phyloP scores from a whole-genome alignment of 2,329 filamentous ascomycete genomes.

The Akanthomyces lecanii region DNA sequence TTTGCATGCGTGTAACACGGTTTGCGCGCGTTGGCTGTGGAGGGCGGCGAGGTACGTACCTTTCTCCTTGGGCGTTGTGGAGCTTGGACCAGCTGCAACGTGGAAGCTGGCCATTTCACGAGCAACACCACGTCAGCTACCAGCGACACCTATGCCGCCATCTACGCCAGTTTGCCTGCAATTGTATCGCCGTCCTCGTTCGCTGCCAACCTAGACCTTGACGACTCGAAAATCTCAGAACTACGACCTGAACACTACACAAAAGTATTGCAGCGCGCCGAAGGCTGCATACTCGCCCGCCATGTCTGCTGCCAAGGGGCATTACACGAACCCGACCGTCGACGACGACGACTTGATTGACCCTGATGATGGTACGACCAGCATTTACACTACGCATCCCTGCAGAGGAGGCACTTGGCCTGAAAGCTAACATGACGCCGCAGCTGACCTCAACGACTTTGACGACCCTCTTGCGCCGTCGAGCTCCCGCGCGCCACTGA shows the following conservation, averaged over 20 bases:
- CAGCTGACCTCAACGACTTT: constrained; percentile 85
- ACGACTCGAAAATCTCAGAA: neutral
- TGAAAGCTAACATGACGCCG: constrained; percentile 20
- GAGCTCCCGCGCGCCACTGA: constrained; percentile 73
- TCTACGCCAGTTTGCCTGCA: neutral
- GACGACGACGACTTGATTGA: constrained; percentile 72
- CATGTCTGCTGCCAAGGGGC: constrained; percentile 45
- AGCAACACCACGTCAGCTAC: constrained; percentile 17
- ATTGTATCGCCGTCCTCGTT: neutral
- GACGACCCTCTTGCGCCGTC: constrained; percentile 73
- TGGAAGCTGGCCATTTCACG: constrained; percentile 23
- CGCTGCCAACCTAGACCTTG: too few species aligned
- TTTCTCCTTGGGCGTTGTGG: constrained; percentile 13
- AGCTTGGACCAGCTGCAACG: constrained; percentile 27
- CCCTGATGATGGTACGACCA: constrained; percentile 64
- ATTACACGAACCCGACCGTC: constrained; percentile 58
- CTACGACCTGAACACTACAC: neutral
- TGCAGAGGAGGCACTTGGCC: neutral
- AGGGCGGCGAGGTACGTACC: constrained; percentile 9
- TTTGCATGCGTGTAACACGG: neutral
- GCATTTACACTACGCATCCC: neutral
- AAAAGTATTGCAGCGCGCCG: neutral
- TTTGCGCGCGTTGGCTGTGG: neutral
- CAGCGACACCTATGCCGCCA: neutral
- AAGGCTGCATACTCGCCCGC: constrained; percentile 28